These are phyloP conservation scores for Puccinia coronata DNA, from an alignment of 1,284 basidiomycete genomes.

Conservation along the genomic window DNA sequence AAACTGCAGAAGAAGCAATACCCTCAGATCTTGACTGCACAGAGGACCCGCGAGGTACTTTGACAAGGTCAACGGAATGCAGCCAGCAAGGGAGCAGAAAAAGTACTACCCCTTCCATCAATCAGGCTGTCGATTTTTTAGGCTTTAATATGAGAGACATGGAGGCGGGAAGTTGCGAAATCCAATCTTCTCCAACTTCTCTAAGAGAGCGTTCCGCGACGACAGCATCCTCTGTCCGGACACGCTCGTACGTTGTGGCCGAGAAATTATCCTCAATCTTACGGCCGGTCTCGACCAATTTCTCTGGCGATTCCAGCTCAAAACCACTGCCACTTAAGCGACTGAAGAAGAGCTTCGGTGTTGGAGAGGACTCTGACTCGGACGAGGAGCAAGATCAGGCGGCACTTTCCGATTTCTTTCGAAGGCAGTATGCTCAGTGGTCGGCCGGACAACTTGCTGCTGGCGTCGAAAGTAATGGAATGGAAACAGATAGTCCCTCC, in stretches of 20 bases:
- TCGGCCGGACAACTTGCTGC: neutral
- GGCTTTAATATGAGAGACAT: neutral
- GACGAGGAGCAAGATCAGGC: constrained; percentile 16
- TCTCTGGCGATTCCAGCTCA: neutral
- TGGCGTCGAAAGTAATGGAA: neutral
- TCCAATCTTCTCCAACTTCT: neutral
- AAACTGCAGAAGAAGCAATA: neutral
- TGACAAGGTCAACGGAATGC: constrained; percentile 1
- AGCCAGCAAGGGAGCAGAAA: neutral
- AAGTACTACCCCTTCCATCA: neutral
- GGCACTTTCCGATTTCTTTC: neutral
- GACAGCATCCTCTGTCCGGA: constrained; percentile 5
- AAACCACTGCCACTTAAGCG: constrained; percentile 3
- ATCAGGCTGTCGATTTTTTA: neutral
- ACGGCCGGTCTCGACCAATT: no score
- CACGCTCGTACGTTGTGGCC: constrained; percentile 11
- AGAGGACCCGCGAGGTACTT: neutral
- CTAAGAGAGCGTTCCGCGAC: neutral
- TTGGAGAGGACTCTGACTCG: constrained; percentile 6
- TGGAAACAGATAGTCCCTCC: neutral
- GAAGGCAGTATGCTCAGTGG: constrained; percentile 9
- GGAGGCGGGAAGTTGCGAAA: neutral
- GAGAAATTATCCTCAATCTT: constrained; percentile 3
- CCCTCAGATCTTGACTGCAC: neutral
- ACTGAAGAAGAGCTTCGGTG: neutral